Evolutionary conservation across 1,284 basidiomycete genomes (phyloP).

Genomic region (Cutaneotrichosporon cavernicola): DNA sequence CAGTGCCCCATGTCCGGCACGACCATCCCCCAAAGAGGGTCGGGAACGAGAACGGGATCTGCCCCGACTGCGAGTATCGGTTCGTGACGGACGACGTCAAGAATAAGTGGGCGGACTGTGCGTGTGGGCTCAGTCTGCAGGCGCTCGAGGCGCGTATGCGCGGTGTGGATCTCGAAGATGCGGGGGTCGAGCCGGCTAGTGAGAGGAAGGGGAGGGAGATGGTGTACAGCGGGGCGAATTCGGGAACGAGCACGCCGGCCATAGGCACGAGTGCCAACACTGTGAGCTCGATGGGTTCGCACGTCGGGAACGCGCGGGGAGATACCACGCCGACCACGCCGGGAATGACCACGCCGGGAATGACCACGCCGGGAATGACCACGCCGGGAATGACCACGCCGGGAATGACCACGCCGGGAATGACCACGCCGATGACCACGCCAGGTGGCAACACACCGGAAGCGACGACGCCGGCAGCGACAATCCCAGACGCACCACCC

Average conservation of each 20-base stretch:
- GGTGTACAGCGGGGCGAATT: background rate
- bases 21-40: slow-evolving; percentile 32
- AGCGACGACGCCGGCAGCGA: background rate
- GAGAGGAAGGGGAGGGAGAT: background rate
- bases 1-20: slow-evolving; percentile 34
- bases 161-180: slow-evolving; percentile 14
- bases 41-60: slow-evolving; percentile 34
- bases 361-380: background rate
- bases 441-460: no score
- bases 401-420: no score
- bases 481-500: background rate
- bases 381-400: no score
- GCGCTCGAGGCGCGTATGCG: slow-evolving; percentile 29
- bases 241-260: no score
- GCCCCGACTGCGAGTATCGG: slow-evolving; percentile 30
- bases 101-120: slow-evolving; percentile 31
- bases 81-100: slow-evolving; percentile 27
- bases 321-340: no score
- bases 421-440: background rate
- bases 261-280: no score
- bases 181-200: background rate
- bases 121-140: slow-evolving; percentile 27
- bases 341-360: no score
- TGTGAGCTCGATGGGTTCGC: no score
- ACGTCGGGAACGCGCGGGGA: no score